phyloP scores from a whole-genome alignment of 768 basidiomycete genomes.

The Pleurotus platypus region DNA sequence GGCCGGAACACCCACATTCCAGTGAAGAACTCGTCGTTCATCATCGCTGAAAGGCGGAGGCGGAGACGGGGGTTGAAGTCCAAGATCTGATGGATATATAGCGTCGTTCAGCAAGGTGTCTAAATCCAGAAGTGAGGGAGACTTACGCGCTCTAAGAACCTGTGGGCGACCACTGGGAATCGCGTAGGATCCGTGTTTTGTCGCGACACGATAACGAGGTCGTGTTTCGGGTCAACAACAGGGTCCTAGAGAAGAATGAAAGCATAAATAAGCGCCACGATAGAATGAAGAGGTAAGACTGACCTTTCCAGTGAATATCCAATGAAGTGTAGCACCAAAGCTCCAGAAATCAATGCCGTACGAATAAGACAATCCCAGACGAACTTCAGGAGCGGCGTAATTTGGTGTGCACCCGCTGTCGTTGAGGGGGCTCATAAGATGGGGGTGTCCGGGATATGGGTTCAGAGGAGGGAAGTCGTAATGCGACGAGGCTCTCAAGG shows the following conservation, averaged over 20 bases:
- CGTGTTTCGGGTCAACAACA: neutral
- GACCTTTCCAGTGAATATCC: neutral
- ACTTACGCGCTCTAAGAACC: neutral
- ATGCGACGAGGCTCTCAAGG: neutral
- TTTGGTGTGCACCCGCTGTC: neutral
- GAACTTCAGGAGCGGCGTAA: neutral
- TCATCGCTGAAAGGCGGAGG: neutral
- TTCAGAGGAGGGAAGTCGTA: neutral
- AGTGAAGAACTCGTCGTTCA: neutral
- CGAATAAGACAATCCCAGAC: neutral
- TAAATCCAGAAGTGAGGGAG: neutral
- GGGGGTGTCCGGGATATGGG: neutral
- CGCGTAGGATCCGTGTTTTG: neutral
- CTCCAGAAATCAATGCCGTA: conserved; percentile 4
- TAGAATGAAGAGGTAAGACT: neutral
- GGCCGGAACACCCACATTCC: neutral
- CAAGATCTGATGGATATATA: neutral
- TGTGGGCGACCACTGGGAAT: neutral
- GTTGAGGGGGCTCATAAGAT: neutral
- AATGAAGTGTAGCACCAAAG: neutral
- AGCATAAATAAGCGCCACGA: neutral
- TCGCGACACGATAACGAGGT: neutral
- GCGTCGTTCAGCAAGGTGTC: neutral
- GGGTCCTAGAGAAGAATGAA: neutral
- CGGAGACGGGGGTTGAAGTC: neutral